Conservation (phyloP, 306 rosid genomes). For the Vigna unguiculata region DNA sequence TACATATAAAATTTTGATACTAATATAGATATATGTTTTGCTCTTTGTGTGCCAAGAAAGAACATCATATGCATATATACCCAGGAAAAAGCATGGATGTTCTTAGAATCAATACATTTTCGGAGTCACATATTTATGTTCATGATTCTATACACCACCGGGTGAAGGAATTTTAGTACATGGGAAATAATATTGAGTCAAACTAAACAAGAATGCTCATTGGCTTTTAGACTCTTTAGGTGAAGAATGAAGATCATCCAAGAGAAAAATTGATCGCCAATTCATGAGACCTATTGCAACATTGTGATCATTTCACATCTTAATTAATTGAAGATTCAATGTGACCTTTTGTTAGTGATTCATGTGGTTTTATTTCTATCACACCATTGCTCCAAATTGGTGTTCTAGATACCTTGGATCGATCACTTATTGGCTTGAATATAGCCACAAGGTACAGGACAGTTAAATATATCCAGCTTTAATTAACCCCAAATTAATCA, state of each 20-base stretch:
- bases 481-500: slow-evolving; percentile 20
- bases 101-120: slow-evolving; percentile 5
- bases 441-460: slow-evolving; percentile 5
- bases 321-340: slow-evolving; percentile 21
- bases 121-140: slow-evolving; percentile 15
- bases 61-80: slow-evolving; percentile 40
- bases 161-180: neutral
- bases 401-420: slow-evolving; percentile 31
- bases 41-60: slow-evolving; percentile 26
- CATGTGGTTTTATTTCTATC: neutral
- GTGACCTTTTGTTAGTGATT: neutral
- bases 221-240: neutral
- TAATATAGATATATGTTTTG: neutral
- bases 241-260: slow-evolving; percentile 6
- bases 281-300: slow-evolving; percentile 10
- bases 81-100: slow-evolving; percentile 24
- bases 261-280: slow-evolving; percentile 33
- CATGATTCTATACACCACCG: neutral
- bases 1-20: neutral
- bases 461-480: slow-evolving; percentile 27
- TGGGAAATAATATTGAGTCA: slow-evolving; percentile 28
- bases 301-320: slow-evolving; percentile 8
- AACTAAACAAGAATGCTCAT: slow-evolving; percentile 33
- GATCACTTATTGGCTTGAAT: slow-evolving; percentile 33
- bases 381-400: neutral